Evolutionary conservation across 73 alveolate genomes (phyloP).

Genomic region (Uronychia binucleata): DNA sequence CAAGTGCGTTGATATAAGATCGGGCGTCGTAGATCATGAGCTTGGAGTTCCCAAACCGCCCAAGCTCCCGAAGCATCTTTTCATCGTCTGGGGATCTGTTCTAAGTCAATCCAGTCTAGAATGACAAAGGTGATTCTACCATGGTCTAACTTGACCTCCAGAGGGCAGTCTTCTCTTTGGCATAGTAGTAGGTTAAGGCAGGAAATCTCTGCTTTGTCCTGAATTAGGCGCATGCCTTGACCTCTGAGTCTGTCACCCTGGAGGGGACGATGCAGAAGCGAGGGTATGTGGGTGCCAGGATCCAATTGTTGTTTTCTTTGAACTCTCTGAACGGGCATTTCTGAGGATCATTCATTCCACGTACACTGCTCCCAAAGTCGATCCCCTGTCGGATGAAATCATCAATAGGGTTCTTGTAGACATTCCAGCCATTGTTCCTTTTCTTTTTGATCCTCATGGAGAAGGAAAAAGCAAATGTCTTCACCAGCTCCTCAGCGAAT

Average conservation of each 20-base stretch:
- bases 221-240: constrained; percentile 63
- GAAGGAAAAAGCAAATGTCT: not conserved
- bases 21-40: constrained; percentile 90
- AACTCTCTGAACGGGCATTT: constrained; percentile 30
- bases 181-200: constrained; percentile 76
- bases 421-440: constrained; percentile 69
- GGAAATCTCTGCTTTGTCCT: constrained; percentile 89
- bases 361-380: constrained; percentile 41
- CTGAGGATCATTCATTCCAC: not conserved
- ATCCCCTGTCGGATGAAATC: constrained; percentile 75
- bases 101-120: constrained; percentile 48
- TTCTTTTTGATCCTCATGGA: not conserved
- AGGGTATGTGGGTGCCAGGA: constrained; percentile 85
- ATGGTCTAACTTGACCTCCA: constrained; percentile 84
- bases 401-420: constrained; percentile 54
- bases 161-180: constrained; percentile 62
- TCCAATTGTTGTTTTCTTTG: constrained; percentile 42
- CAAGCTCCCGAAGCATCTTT: constrained; percentile 40
- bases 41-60: constrained; percentile 26
- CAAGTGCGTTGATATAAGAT: constrained; percentile 91
- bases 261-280: constrained; percentile 73
- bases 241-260: constrained; percentile 56
- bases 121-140: constrained; percentile 57
- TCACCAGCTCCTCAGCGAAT: not conserved
- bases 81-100: constrained; percentile 70